phyloP scores from a whole-genome alignment of 805 yeast species.

The Blastobotrys mokoenaii region DNA sequence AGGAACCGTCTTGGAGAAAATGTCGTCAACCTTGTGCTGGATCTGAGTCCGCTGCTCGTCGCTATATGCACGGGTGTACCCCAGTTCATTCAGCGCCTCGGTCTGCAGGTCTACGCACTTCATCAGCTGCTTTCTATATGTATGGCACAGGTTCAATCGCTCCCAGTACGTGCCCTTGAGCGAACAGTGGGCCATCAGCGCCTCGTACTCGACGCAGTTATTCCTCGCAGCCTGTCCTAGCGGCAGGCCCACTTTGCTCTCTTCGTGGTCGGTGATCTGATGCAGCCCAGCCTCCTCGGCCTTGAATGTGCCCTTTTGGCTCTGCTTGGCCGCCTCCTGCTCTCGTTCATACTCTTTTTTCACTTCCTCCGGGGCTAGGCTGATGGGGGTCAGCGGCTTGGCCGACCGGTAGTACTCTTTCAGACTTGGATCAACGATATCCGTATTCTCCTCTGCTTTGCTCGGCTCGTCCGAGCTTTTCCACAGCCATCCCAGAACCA shows the following conservation, averaged over 20 bases:
- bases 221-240: constrained; percentile 24
- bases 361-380: constrained; percentile 12
- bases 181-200: constrained; percentile 22
- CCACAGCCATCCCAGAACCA: background rate
- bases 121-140: constrained; percentile 18
- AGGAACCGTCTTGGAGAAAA: constrained; percentile 21
- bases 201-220: constrained; percentile 27
- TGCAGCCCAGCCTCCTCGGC: constrained; percentile 1
- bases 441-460: background rate
- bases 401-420: constrained; percentile 12
- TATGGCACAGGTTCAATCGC: constrained; percentile 19
- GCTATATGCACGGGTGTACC: constrained; percentile 14
- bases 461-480: background rate
- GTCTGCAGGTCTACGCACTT: constrained; percentile 24
- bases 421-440: constrained; percentile 10
- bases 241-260: background rate
- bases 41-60: constrained; percentile 14
- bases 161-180: constrained; percentile 20
- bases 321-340: background rate
- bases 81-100: constrained; percentile 21
- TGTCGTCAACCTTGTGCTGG: constrained; percentile 24
- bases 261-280: background rate
- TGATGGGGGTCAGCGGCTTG: constrained; percentile 13
- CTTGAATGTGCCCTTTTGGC: background rate
- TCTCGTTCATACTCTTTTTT: constrained; percentile 3